These are phyloP conservation scores for Paramecium pentaurelia DNA, from an alignment of 73 alveolate genomes.

Conservation along the genomic window DNA sequence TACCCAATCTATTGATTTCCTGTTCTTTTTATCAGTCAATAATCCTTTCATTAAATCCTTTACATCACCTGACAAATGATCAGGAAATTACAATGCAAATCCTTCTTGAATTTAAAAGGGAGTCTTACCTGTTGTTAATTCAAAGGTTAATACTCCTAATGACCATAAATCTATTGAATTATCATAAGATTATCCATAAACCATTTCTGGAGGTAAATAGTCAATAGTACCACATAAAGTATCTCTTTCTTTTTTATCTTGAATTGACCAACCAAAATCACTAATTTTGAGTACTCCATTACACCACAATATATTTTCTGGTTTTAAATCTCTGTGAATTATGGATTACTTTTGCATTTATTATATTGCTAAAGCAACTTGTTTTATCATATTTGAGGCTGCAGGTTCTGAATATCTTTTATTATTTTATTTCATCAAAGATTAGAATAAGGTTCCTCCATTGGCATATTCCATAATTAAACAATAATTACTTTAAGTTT, in stretches of 20 bases:
- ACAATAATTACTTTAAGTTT: constrained; percentile 80
- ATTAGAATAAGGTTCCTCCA: constrained; percentile 45
- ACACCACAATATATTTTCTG: constrained; percentile 69
- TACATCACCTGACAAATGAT: constrained; percentile 54
- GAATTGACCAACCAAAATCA: constrained; percentile 68
- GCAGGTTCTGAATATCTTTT: constrained; percentile 47
- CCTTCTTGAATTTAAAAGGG: constrained; percentile 46
- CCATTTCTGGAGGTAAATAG: constrained; percentile 98
- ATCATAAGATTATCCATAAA: constrained; percentile 83
- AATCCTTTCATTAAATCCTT: constrained; percentile 48
- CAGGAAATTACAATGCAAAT: constrained; percentile 51
- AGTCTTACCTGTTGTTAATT: constrained; percentile 85
- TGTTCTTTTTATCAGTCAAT: constrained; percentile 6
- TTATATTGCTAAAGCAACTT: constrained; percentile 31
- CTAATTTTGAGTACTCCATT: constrained; percentile 65
- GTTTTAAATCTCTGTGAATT: constrained; percentile 80
- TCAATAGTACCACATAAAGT: constrained; percentile 97
- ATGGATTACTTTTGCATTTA: constrained; percentile 52
- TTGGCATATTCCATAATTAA: constrained; percentile 75
- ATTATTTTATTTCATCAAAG: neutral
- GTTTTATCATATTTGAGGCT: constrained; percentile 38
- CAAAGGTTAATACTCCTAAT: constrained; percentile 92
- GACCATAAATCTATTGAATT: constrained; percentile 95
- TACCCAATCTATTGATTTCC: constrained; percentile 56
- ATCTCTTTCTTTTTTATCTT: constrained; percentile 59